phyloP scores from a whole-genome alignment of 176 grass and related monocot genomes.

The Oryza officinalis region DNA sequence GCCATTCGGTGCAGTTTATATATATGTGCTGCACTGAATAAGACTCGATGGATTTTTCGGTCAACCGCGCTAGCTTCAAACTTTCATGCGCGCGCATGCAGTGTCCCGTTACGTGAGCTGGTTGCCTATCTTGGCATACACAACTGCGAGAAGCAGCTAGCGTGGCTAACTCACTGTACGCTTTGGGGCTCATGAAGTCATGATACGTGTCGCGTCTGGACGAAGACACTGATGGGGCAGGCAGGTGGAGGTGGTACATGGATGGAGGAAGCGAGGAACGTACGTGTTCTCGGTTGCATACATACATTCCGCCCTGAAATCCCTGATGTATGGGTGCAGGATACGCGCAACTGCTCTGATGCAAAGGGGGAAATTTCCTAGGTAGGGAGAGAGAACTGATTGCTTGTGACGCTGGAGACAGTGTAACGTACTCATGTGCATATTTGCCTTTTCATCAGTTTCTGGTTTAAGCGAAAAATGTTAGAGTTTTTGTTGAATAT shows the following conservation, averaged over 20 bases:
- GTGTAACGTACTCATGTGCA: not conserved
- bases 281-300: too few relatives aligned
- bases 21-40: not conserved
- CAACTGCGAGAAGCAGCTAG: not conserved
- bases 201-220: not conserved
- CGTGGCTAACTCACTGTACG: not conserved
- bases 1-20: conserved; percentile 22
- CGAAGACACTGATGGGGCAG: too few relatives aligned
- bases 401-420: not conserved
- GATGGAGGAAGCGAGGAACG: too few relatives aligned
- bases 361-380: not conserved
- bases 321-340: not conserved
- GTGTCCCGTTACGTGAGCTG: not conserved
- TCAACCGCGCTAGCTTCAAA: conserved; percentile 10
- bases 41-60: not conserved
- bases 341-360: not conserved
- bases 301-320: not conserved
- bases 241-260: too few relatives aligned
- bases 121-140: not conserved
- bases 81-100: not conserved
- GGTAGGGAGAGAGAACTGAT: not conserved
- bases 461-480: too few relatives aligned
- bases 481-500: too few relatives aligned
- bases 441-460: not conserved
- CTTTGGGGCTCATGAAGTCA: not conserved